Evolutionary conservation across 306 rosid species (phyloP).

Genomic region (Dryas alaskensis): DNA sequence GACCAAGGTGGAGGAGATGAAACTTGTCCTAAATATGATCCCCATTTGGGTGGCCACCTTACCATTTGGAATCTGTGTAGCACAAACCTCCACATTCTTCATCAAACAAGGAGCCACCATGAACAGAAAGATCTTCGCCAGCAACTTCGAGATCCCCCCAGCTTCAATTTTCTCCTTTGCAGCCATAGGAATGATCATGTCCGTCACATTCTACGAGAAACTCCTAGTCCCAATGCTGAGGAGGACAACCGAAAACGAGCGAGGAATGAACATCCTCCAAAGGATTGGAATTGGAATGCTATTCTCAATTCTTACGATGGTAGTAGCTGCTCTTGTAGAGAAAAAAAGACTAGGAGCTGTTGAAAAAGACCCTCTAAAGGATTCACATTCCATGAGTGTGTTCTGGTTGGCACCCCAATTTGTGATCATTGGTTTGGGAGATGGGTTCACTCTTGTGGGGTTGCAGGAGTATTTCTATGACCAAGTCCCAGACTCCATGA

Average conservation of each 20-base stretch:
- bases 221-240: constrained; percentile 60
- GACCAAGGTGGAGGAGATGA: constrained; percentile 80
- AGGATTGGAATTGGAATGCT: constrained; percentile 86
- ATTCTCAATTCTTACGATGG: constrained; percentile 56
- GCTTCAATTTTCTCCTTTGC: constrained; percentile 66
- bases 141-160: constrained; percentile 58
- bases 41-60: constrained; percentile 79
- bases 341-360: constrained; percentile 46
- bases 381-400: constrained; percentile 57
- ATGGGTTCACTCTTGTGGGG: constrained; percentile 73
- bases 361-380: constrained; percentile 27
- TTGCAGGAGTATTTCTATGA: constrained; percentile 85
- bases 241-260: constrained; percentile 58
- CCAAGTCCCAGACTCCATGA: constrained; percentile 91
- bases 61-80: constrained; percentile 68
- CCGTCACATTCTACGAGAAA: constrained; percentile 69
- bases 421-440: constrained; percentile 80
- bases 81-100: constrained; percentile 85
- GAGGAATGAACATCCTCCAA: constrained; percentile 87
- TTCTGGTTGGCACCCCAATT: constrained; percentile 87
- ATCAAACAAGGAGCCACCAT: constrained; percentile 62
- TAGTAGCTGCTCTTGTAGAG: constrained; percentile 64
- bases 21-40: constrained; percentile 74
- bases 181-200: constrained; percentile 69
- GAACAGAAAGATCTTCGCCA: constrained; percentile 38